A percentile compares a stretch with the other conserved stretches of the same genome.
These are phyloP conservation scores for Aspergillus sp. DNA, from an alignment of 2,329 filamentous ascomycete species.

Conservation along the genomic window DNA sequence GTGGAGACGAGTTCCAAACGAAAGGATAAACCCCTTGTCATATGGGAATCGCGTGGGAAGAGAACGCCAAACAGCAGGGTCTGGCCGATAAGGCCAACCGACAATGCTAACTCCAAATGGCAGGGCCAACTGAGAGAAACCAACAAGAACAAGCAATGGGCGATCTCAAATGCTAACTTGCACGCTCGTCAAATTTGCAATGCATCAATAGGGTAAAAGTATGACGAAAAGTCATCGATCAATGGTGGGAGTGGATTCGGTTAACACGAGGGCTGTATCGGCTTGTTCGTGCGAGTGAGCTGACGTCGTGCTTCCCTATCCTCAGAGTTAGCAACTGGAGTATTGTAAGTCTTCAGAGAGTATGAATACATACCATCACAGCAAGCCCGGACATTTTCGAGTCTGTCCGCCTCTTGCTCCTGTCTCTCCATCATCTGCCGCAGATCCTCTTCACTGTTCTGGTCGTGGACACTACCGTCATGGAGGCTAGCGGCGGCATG, in stretches of 20 bases:
- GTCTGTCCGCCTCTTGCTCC: conserved; percentile 66
- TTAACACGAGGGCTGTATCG: conserved; percentile 40
- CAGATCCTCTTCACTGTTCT: conserved; percentile 80
- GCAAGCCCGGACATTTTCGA: conserved; percentile 95
- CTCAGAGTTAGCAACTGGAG: not conserved
- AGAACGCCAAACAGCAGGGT: not conserved
- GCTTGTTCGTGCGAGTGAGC: conserved; percentile 40
- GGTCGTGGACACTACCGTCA: conserved; percentile 41
- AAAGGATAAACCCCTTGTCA: conserved; percentile 13
- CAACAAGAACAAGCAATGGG: not conserved
- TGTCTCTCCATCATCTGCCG: conserved; percentile 70
- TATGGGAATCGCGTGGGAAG: not conserved
- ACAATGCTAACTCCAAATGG: not conserved
- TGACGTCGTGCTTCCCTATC: conserved; percentile 70
- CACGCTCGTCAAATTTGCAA: conserved; percentile 13
- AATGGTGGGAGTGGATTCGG: conserved; percentile 38
- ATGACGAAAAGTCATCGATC: not conserved
- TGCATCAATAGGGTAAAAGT: not conserved
- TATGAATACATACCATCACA: conserved; percentile 75
- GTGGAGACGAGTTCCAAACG: conserved; percentile 10
- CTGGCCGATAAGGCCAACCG: not conserved
- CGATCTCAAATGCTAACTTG: conserved; percentile 8
- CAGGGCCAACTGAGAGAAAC: not conserved
- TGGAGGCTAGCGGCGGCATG: conserved; percentile 36
- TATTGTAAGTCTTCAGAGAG: not conserved